A percentile compares a stretch with the other conserved stretches of the same genome.
Evolutionary conservation across 257 asterid species (phyloP).

Genomic region (Forsythia suspensa): DNA sequence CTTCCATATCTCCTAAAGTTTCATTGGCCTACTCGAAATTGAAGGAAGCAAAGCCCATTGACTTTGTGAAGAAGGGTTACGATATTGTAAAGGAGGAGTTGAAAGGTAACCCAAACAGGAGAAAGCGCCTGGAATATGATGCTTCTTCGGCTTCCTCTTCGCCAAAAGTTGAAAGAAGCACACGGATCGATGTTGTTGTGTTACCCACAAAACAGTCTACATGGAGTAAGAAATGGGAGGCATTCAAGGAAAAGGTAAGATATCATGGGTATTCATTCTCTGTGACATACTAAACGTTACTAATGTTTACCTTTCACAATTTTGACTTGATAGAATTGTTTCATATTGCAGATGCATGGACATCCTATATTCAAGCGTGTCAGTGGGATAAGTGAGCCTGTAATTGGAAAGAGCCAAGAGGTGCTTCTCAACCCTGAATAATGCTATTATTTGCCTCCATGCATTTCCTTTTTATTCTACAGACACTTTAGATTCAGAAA

Average conservation of each 20-base stretch:
- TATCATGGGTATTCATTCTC: neutral
- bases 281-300: neutral
- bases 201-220: slow-evolving; percentile 68
- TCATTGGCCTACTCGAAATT: slow-evolving; percentile 66
- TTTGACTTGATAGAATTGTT: slow-evolving; percentile 14
- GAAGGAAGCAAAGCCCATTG: slow-evolving; percentile 82
- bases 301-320: neutral
- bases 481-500: neutral
- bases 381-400: slow-evolving; percentile 82
- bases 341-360: slow-evolving; percentile 69
- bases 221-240: slow-evolving; percentile 86
- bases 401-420: slow-evolving; percentile 80
- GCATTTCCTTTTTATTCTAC: neutral
- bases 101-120: slow-evolving; percentile 73
- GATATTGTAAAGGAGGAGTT: slow-evolving; percentile 76
- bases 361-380: slow-evolving; percentile 62
- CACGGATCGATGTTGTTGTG: slow-evolving; percentile 74
- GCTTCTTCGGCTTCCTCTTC: slow-evolving; percentile 46
- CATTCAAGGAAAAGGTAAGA: slow-evolving; percentile 74
- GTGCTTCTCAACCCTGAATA: slow-evolving; percentile 37
- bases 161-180: slow-evolving; percentile 62
- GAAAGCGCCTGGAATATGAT: slow-evolving; percentile 75
- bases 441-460: slow-evolving; percentile 2
- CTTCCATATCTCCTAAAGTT: slow-evolving; percentile 59
- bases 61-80: slow-evolving; percentile 77